Evolutionary conservation across 768 basidiomycete genomes (phyloP).

Genomic region (Hirschioporus abietinus): DNA sequence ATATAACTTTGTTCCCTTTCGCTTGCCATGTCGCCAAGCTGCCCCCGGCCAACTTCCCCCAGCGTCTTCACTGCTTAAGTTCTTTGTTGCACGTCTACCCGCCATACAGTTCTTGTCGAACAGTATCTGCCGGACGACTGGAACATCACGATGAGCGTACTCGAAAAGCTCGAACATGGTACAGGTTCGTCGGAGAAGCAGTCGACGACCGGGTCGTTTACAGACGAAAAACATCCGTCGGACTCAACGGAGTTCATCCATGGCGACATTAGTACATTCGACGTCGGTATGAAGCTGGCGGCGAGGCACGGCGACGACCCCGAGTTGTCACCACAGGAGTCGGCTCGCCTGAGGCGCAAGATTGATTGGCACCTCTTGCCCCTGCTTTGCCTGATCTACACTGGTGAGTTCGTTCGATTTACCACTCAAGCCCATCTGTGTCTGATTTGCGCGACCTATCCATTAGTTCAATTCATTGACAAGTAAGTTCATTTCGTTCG

Average conservation of each 20-base stretch:
- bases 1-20: background rate
- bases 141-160: background rate
- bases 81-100: background rate
- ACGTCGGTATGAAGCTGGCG: conserved; percentile 15
- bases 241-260: background rate
- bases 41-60: background rate
- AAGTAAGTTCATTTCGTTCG: conserved; percentile 11
- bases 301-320: conserved; percentile 10
- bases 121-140: background rate
- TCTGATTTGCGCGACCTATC: conserved; percentile 12
- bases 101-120: background rate
- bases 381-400: conserved; percentile 16
- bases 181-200: background rate
- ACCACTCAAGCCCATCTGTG: conserved; percentile 9
- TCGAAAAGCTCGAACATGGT: background rate
- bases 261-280: conserved; percentile 3
- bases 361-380: conserved; percentile 14
- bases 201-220: background rate
- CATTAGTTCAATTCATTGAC: conserved; percentile 18
- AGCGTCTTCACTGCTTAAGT: background rate
- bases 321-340: conserved; percentile 8
- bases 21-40: background rate
- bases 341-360: conserved; percentile 10
- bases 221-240: background rate
- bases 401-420: conserved; percentile 7